These are phyloP conservation scores for Cucurbita moschata DNA, from an alignment of 306 rosid species.

Conservation along the genomic window DNA sequence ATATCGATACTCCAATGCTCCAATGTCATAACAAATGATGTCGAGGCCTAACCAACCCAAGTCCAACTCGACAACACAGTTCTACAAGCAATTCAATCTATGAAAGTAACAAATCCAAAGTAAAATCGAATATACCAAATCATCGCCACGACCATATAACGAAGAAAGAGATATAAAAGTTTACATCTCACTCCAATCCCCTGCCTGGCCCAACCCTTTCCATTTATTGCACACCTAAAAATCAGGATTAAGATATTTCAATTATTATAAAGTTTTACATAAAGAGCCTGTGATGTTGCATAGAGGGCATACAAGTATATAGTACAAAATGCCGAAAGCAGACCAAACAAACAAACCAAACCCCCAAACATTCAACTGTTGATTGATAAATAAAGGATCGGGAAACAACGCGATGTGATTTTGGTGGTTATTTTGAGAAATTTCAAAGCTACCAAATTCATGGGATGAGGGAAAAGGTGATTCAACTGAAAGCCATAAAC, in stretches of 20 bases:
- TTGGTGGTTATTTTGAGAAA: background rate
- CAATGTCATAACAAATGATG: no score
- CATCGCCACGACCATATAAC: background rate
- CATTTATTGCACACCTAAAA: conserved; percentile 3
- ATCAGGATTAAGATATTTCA: background rate
- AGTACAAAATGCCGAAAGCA: background rate
- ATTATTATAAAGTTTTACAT: background rate
- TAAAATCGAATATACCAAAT: background rate
- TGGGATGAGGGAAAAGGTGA: background rate
- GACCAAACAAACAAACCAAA: conserved; percentile 1
- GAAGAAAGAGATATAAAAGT: background rate
- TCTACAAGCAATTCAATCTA: no score
- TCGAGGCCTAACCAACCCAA: no score
- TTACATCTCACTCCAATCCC: background rate
- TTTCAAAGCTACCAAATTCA: conserved; percentile 4
- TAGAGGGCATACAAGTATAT: background rate
- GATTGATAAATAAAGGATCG: conserved; percentile 5
- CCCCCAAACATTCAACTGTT: background rate
- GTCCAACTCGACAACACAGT: no score
- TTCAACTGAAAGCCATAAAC: background rate
- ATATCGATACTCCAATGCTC: no score
- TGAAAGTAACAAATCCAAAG: background rate
- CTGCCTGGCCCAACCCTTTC: background rate
- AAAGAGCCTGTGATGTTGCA: background rate
- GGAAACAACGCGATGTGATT: background rate